Base-by-base conservation (phyloP, 2,329 filamentous ascomycete species). In the Cryphonectria nitschkei region DNA sequence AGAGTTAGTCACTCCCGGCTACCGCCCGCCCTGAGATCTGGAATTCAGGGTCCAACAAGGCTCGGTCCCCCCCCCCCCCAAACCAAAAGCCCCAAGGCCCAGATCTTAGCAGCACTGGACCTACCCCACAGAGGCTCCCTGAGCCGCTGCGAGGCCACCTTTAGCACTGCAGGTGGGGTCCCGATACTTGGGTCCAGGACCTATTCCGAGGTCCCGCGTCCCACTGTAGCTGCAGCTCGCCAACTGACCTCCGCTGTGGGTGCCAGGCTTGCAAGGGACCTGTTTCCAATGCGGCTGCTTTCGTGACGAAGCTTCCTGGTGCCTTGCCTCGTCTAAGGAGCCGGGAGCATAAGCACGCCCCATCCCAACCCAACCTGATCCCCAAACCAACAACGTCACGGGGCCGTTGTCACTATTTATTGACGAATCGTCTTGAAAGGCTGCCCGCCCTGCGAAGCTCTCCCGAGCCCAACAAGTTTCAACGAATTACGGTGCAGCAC, bases 291-390 rank as follows among this genome's bases (percentile, higher is more conserved):
- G 37, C 65, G 41, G 54, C 65, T 60, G 39, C 60, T 70, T 43
- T 39, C 37, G 61, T 72, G 70, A 72, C 70, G 70, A 70, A 72
- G 68, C 70, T 72, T 34, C 46, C 58, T 70, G 70, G 68, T 70
- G 70, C 70, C 70, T 72, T 65, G 68, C 52, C 39, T 54, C 22
- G 43, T 19, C 43, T 50, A 6, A 50, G 34, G 64, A 67, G 56
- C 65, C 46, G 32, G 62, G 32, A 64, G 58, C 43, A 19, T 58
- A 19, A 22, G 13, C 54, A 58, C 14, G 14, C 54, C 46, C 68
- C 50, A 54, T 52, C 43, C 63, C 34, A 13, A 62, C 54, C 43
- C 43, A 60, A 58, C 52, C 41, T 62, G 22, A 66, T 52, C 54
- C 54, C 63, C 34, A 19, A 54, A 32, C 68, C 43, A 52, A 58